Base-by-base conservation (phyloP, 1,284 basidiomycete genomes). In the Inonotus obliquus region DNA sequence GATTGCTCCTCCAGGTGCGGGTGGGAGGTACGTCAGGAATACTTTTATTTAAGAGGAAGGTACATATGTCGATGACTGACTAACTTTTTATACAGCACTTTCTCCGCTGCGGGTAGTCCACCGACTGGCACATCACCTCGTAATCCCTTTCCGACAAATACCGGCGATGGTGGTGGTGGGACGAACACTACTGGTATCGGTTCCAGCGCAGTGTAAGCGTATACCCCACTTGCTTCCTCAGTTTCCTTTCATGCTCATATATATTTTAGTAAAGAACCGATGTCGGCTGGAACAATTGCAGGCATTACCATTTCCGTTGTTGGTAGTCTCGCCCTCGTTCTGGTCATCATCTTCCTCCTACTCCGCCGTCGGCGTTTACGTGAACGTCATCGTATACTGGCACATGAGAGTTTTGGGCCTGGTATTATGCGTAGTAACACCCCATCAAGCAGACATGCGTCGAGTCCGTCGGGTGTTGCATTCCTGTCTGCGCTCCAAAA, bases 351-450 rank as follows among this genome's bases (percentile, higher is more conserved):
- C 19, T 55, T 61, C 41, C 4, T 61, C 23, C 41, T 61, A 2
- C 41, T 51, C 19, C 53, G 59, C 23, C 27, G 59, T 13, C n/a
- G 41, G 5, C 52, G 51, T 25, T 39, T 55, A 35, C 51, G 53
- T 35, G 52, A 23, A 14, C 49, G 52, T 25, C 25, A 13, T 13
- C 47, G 57, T 10, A 48, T 37, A 19, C 49, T 53, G 21, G 59
- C 53, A n/a, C 59, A 61, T 19, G 53, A 61, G 37, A 61, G 59
- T 41, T 61, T 61, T 38, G 53, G 53, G 2, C 54, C 54, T 32
- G 38, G 51, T 25, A 44, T 35, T 14, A 4, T 14, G 17, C 41
- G 57, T 19, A 39, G 44, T 14, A 17, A 14, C 14, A 47, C 23
- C 25, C 19, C 57, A 32, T 6, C 41, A 19, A 54, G 49, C 14